Evolutionary conservation across 2,329 filamentous ascomycete species (phyloP).

Genomic region (Fusarium coicis): DNA sequence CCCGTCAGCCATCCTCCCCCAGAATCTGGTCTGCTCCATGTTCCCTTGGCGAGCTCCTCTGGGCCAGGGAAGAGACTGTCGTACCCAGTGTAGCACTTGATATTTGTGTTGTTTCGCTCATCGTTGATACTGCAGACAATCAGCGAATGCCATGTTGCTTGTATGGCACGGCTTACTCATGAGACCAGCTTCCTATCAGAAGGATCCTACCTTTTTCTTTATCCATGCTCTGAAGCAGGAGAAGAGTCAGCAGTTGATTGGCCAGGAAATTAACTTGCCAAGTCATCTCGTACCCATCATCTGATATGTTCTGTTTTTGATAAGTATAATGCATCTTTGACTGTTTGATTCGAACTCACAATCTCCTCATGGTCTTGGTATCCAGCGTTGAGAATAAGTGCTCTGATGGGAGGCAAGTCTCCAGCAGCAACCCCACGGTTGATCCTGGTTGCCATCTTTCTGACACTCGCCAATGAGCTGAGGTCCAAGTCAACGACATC

Average conservation of each 20-base stretch:
- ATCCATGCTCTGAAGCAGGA: conserved; percentile 50
- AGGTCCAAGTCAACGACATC: conserved; percentile 50
- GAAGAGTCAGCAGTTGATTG: conserved; percentile 45
- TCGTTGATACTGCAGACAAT: conserved; percentile 43
- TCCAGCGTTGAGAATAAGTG: conserved; percentile 51
- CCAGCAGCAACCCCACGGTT: conserved; percentile 46
- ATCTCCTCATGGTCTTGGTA: conserved; percentile 43
- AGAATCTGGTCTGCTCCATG: conserved; percentile 48
- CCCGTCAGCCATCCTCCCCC: conserved; percentile 45
- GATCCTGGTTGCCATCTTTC: conserved; percentile 42
- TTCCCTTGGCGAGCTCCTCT: conserved; percentile 48
- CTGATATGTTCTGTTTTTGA: conserved; percentile 39
- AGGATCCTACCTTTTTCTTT: conserved; percentile 43
- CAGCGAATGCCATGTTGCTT: background rate
- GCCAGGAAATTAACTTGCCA: conserved; percentile 50
- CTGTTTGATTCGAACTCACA: conserved; percentile 27
- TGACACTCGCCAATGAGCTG: conserved; percentile 43
- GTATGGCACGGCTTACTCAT: conserved; percentile 45
- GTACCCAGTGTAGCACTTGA: conserved; percentile 38
- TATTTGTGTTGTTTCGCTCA: conserved; percentile 38
- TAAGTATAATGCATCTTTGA: background rate
- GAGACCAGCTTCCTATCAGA: conserved; percentile 48
- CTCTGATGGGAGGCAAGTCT: conserved; percentile 52
- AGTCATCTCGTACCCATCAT: conserved; percentile 47
- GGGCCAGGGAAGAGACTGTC: conserved; percentile 46